Base-by-base conservation (phyloP, 495 filamentous ascomycete genomes). In the Elasticomyces elasticus region DNA sequence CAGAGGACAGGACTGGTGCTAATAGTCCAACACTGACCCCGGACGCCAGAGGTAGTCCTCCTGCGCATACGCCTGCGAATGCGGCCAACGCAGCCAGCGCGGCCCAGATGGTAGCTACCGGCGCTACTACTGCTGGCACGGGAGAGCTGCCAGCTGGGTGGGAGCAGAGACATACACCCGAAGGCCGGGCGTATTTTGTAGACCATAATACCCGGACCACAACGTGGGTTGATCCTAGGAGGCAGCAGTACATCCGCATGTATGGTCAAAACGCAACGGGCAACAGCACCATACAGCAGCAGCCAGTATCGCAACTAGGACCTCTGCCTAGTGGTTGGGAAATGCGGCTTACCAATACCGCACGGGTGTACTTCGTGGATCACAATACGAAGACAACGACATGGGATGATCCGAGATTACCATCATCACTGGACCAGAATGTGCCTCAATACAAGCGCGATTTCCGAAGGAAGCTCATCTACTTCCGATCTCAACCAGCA, bases 331-430 rank as follows among this genome's bases (percentile, higher is more conserved):
- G 91, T 67, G 92, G 92, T 19, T 98, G 92, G 92, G 92, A 98
- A 74, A 98, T 98, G 92, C 86, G 92, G 54, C 80, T 98, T 23
- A 98, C 92, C 45, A 97, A 97, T 66, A 98, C 92, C 6, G 92
- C 92, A 12, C 80, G 92, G 42, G 92, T 98, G 22, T 98, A 98
- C 70, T 98, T 98, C 66, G 92, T 98, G 30, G 92, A 98, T 64
- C 92, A 98, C 74, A 98, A 98, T 67, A 98, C 92, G 55, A 98
- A 98, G 75, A 98, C 92, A 0, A 98, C 92, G 12, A 98, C 92
- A n/a, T 98, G 92, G 92, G 92, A 98, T 64, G 92, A 98, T 63
- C 92, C 92, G 20, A 82, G 92, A 53, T 72, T 98, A 56, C 92
- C 92, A 43, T 96, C 91, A 9, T 97, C 94, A 1, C 74, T 98